A percentile compares a stretch with the other conserved stretches of the same genome.
Evolutionary conservation across 495 filamentous ascomycete genomes (phyloP).

Genomic region (Viridothelium virens): DNA sequence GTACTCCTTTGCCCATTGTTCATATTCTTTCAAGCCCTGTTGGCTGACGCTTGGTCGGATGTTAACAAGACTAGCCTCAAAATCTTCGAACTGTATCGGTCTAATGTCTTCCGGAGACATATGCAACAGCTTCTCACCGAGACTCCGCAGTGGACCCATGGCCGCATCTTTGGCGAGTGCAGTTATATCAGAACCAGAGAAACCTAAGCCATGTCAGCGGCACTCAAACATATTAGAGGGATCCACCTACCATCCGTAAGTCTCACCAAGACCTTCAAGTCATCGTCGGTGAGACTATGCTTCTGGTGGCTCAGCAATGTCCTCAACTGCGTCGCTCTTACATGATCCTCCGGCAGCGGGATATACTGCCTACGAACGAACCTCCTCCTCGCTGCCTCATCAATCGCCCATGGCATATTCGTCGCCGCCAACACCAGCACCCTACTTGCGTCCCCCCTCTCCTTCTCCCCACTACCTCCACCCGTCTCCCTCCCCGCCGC

Average conservation of each 20-base stretch:
- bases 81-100: constrained; percentile 75
- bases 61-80: constrained; percentile 71
- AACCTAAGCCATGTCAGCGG: constrained; percentile 49
- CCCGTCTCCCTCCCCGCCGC: constrained; percentile 74
- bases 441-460: constrained; percentile 71
- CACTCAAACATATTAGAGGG: not conserved
- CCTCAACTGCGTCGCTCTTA: constrained; percentile 66
- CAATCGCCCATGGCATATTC: constrained; percentile 96
- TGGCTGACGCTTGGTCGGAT: constrained; percentile 89
- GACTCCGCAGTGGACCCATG: constrained; percentile 88
- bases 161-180: constrained; percentile 96
- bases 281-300: constrained; percentile 63
- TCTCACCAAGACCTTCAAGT: constrained; percentile 68
- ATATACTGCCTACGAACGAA: constrained; percentile 97
- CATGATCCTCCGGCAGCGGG: constrained; percentile 76
- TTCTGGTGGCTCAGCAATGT: constrained; percentile 80
- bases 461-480: constrained; percentile 50
- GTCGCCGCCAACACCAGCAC: constrained; percentile 94
- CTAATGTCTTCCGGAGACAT: constrained; percentile 93
- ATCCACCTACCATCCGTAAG: constrained; percentile 69
- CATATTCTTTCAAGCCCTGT: constrained; percentile 74
- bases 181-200: constrained; percentile 95
- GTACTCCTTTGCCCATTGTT: constrained; percentile 90
- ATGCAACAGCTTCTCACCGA: constrained; percentile 82
- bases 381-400: constrained; percentile 83